A percentile compares a stretch with the other conserved stretches of the same genome.
phyloP scores from a whole-genome alignment of 768 basidiomycete genomes.

The Xerocomellus dryophilus region DNA sequence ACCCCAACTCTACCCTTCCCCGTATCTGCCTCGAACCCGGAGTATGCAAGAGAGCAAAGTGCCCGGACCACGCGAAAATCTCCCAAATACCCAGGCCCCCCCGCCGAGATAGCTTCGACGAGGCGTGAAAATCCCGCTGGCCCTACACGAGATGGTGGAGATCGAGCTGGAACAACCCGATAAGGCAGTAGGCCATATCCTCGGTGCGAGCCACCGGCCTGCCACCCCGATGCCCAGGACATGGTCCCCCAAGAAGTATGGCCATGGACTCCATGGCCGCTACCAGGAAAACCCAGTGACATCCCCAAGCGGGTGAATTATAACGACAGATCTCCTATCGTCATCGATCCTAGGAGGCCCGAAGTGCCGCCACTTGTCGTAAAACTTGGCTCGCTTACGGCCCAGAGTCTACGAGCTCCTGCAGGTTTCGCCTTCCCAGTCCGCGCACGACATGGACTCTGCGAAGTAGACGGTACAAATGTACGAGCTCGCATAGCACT shows the following conservation, averaged over 20 bases:
- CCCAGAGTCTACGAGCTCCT: conserved; percentile 15
- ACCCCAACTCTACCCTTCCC: not conserved
- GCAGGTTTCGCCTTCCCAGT: not conserved
- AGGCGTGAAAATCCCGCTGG: conserved; percentile 18
- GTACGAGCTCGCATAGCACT: not conserved
- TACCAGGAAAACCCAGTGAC: conserved; percentile 5
- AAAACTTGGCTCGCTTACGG: conserved; percentile 20
- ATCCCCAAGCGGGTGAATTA: not conserved
- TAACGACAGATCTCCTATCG: not conserved
- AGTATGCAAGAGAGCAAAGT: conserved; percentile 13
- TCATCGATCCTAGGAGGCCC: not conserved
- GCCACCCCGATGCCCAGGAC: conserved; percentile 21
- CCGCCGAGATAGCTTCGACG: conserved; percentile 4
- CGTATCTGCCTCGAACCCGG: not conserved
- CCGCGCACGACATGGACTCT: not conserved
- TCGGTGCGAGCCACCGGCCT: conserved; percentile 16
- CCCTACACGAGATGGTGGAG: conserved; percentile 24
- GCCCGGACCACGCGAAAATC: conserved; percentile 16
- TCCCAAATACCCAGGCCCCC: conserved; percentile 7
- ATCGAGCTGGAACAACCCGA: conserved; percentile 17
- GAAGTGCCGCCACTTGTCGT: conserved; percentile 7
- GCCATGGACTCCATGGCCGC: not conserved
- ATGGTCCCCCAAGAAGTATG: conserved; percentile 11
- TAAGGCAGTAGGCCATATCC: conserved; percentile 23
- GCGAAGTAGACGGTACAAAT: conserved; percentile 17